Evolutionary conservation across 805 yeast genomes (phyloP).

Genomic region (Candida tibetensis): DNA sequence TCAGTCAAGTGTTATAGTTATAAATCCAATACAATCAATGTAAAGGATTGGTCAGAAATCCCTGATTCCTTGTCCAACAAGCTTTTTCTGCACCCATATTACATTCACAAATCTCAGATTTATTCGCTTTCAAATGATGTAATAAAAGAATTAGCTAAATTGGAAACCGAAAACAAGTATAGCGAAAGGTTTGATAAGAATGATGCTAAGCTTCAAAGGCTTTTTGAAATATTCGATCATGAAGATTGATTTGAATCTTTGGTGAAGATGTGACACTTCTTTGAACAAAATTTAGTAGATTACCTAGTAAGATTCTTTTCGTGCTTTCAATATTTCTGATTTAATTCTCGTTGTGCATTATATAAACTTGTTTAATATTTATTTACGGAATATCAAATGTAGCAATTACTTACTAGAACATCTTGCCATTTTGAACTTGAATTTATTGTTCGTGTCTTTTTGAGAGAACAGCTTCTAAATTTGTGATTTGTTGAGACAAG

Average conservation of each 20-base stretch:
- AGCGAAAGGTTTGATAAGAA: conserved; percentile 1
- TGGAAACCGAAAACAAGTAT: not conserved
- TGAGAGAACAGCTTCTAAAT: conserved; percentile 22
- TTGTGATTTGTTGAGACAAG: conserved; percentile 22
- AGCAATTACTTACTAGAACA: too few species aligned
- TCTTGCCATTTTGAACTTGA: too few species aligned
- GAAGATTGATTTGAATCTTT: not conserved
- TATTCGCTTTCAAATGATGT: conserved; percentile 8
- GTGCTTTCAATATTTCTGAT: too few species aligned
- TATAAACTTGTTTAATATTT: too few species aligned
- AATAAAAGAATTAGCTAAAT: not conserved
- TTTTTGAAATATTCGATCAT: conserved; percentile 4
- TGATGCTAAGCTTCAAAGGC: conserved; percentile 5
- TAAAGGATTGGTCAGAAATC: conserved; percentile 1
- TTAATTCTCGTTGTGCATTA: too few species aligned
- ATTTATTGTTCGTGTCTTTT: conserved; percentile 1
- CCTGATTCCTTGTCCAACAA: conserved; percentile 5
- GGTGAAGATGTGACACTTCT: too few species aligned
- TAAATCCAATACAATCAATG: not conserved
- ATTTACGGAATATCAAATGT: too few species aligned
- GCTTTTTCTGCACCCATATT: conserved; percentile 8
- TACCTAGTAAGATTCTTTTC: too few species aligned
- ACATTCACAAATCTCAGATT: conserved; percentile 1
- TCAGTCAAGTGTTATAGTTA: conserved; percentile 4
- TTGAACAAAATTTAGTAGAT: too few species aligned